A percentile compares a stretch with the other conserved stretches of the same genome.
phyloP scores from a whole-genome alignment of 2,329 filamentous ascomycete species.

The Pseudogymnoascus sp. region DNA sequence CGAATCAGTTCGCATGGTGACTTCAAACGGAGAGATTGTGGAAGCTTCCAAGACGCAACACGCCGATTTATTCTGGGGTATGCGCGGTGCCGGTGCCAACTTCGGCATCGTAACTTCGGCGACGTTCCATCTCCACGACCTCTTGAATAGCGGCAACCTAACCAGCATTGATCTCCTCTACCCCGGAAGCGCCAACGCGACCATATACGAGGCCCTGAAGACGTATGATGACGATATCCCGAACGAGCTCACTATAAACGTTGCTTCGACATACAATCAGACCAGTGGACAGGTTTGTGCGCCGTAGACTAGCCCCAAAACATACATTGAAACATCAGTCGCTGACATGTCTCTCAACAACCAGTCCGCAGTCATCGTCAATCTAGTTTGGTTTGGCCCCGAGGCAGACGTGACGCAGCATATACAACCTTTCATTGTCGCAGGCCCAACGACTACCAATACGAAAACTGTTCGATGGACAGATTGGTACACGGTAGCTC shows the following conservation, averaged over 20 bases:
- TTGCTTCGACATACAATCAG: too few relatives aligned
- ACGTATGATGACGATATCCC: neutral
- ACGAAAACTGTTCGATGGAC: too few relatives aligned
- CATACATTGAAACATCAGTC: neutral
- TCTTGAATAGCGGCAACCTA: neutral
- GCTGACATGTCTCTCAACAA: too few relatives aligned
- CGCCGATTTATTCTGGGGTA: conserved; percentile 27
- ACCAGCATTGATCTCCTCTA: neutral
- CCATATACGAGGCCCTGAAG: neutral
- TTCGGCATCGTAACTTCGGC: conserved; percentile 10
- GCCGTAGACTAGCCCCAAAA: neutral
- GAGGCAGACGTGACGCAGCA: too few relatives aligned
- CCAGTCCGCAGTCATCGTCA: too few relatives aligned
- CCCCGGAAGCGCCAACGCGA: neutral
- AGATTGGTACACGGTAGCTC: too few relatives aligned
- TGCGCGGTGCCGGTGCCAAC: conserved; percentile 26
- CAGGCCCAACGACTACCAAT: too few relatives aligned
- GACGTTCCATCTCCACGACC: neutral
- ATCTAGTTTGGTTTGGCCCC: too few relatives aligned
- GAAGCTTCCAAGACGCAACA: conserved; percentile 18
- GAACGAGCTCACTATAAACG: neutral
- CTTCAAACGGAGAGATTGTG: conserved; percentile 22
- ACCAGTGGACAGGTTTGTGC: too few relatives aligned
- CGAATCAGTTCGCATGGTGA: conserved; percentile 20
- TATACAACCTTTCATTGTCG: too few relatives aligned